Evolutionary conservation across 371 early-diverging fungal genomes (phyloP).

Genomic region (Syncephalastrum racemosum): DNA sequence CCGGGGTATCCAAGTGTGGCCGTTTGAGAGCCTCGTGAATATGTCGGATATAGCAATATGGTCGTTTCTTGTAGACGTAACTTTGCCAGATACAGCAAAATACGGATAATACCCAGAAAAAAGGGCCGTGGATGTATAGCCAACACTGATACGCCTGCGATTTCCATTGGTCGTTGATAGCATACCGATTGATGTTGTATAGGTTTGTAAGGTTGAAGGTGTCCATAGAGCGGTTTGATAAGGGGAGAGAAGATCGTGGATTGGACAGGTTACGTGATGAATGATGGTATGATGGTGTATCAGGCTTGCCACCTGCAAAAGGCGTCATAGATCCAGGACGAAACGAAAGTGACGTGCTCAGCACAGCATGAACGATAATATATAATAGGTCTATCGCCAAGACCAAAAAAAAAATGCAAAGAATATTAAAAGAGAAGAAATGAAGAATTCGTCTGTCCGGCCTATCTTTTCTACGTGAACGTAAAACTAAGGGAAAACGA

Average conservation of each 20-base stretch:
- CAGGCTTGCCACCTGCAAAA: background rate
- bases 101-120: slow-evolving; percentile 31
- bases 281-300: background rate
- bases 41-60: no score
- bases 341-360: background rate
- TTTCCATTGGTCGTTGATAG: background rate
- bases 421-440: background rate
- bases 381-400: background rate
- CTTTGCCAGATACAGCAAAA: slow-evolving; percentile 2
- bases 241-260: background rate
- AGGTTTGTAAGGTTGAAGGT: background rate
- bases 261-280: background rate
- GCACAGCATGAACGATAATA: slow-evolving; percentile 1
- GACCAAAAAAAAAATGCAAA: background rate
- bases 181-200: no score
- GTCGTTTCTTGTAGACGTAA: background rate
- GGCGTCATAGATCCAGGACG: background rate
- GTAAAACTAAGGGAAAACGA: slow-evolving; percentile 1
- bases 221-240: background rate
- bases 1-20: background rate
- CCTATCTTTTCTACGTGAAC: no score
- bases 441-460: no score
- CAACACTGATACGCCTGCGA: slow-evolving; percentile 26
- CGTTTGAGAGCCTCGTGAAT: background rate
- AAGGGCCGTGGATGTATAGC: slow-evolving; percentile 25